Percentiles rank a stretch among this genome's conserved stretches.
phyloP scores from a whole-genome alignment of 768 basidiomycete species.

The Clavaria fumosa region DNA sequence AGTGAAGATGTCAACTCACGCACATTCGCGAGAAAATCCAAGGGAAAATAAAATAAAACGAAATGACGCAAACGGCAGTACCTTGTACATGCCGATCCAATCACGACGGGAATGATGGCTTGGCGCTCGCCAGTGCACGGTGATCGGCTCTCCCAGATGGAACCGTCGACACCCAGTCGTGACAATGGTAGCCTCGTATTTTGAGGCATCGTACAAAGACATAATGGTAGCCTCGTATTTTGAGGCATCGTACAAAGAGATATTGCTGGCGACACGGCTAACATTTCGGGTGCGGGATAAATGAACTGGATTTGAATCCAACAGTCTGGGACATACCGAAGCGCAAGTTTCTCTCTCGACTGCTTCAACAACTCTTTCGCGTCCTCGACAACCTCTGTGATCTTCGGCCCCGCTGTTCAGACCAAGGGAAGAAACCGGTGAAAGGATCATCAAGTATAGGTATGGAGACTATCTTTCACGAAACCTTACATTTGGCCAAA shows the following conservation, averaged over 20 bases:
- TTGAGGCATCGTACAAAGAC: conserved; percentile 56
- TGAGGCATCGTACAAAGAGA: conserved; percentile 63
- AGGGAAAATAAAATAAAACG: too few species aligned
- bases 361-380: conserved; percentile 86
- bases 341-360: conserved; percentile 78
- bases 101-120: conserved; percentile 75
- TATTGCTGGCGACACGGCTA: conserved; percentile 71
- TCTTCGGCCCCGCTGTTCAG: conserved; percentile 60
- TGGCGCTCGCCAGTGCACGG: conserved; percentile 78
- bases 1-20: too few species aligned
- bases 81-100: conserved; percentile 91
- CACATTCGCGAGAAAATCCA: too few species aligned
- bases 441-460: too few species aligned
- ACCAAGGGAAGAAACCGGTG: conserved; percentile 6
- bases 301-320: conserved; percentile 1
- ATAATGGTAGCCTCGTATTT: conserved; percentile 62
- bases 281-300: conserved; percentile 3
- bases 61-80: too few species aligned
- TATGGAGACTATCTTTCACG: too few species aligned
- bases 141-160: conserved; percentile 85
- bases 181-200: conserved; percentile 53
- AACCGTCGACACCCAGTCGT: conserved; percentile 41
- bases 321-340: conserved; percentile 47
- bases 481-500: conserved; percentile 67
- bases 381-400: conserved; percentile 84